phyloP scores from a whole-genome alignment of 129 eudicot species.

The Heracleum sosnowskyi region DNA sequence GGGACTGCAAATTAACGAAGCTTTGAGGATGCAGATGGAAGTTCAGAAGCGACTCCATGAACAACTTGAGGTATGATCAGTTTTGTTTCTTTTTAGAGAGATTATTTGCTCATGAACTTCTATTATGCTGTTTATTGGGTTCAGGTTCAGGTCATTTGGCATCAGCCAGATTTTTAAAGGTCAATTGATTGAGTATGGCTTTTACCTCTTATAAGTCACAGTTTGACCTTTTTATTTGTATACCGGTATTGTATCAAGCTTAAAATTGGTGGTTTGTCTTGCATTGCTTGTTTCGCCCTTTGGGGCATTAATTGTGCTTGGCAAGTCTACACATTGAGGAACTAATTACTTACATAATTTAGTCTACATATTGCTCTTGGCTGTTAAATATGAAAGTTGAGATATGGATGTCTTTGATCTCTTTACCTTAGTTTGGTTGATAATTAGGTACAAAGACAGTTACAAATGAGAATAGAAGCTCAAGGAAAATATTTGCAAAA shows the following conservation, averaged over 20 bases:
- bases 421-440: not conserved
- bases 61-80: constrained; percentile 26
- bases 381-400: not conserved
- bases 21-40: constrained; percentile 35
- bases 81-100: not conserved
- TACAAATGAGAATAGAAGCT: constrained; percentile 33
- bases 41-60: constrained; percentile 36
- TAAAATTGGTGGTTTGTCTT: not conserved
- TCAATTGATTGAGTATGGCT: no score
- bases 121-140: not conserved
- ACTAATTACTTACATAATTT: not conserved
- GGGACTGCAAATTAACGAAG: constrained; percentile 29
- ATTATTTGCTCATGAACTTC: not conserved
- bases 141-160: not conserved
- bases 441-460: constrained; percentile 28
- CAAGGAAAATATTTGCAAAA: constrained; percentile 30
- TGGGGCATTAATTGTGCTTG: not conserved
- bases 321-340: not conserved
- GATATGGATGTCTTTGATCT: not conserved
- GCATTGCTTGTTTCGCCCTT: not conserved
- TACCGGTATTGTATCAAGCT: not conserved
- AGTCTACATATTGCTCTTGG: not conserved
- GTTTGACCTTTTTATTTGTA: not conserved
- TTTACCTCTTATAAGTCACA: not conserved
- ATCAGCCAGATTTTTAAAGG: not conserved